Evolutionary conservation across 345 rosid species (phyloP).

Genomic region (Eucalyptus leucophloia): DNA sequence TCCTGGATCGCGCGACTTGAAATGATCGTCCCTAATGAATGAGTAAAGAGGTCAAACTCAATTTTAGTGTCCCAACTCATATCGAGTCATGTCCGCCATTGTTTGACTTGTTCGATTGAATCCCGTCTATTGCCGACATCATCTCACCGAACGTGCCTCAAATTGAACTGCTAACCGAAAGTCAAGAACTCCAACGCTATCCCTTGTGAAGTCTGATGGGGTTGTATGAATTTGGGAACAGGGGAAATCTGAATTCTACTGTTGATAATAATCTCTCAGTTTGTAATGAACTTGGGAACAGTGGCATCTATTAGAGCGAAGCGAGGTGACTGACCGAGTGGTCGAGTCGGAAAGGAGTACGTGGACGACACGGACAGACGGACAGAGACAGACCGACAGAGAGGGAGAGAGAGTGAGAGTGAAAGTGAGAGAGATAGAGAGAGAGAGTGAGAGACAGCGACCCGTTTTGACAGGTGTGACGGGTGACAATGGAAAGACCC

Average conservation of each 20-base stretch:
- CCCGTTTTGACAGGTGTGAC: background rate
- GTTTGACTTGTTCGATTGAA: background rate
- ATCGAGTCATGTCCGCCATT: background rate
- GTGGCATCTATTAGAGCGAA: background rate
- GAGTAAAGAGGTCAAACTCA: background rate
- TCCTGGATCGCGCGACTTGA: background rate
- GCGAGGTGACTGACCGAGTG: background rate
- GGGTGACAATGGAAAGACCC: background rate
- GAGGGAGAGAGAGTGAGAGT: background rate
- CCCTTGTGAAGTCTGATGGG: background rate
- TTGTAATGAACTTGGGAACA: background rate
- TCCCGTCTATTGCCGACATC: background rate
- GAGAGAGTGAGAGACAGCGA: background rate
- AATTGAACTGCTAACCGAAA: background rate
- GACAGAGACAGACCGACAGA: background rate
- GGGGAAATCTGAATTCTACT: no score
- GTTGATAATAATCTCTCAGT: no score
- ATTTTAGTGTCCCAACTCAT: background rate
- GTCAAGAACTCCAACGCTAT: background rate
- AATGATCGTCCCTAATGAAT: background rate
- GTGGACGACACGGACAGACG: background rate
- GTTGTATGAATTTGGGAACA: no score
- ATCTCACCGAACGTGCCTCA: background rate
- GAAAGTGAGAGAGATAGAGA: background rate
- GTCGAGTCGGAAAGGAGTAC: background rate